phyloP scores from a whole-genome alignment of 2,329 filamentous ascomycete species.

The Trichophyton verrucosum region DNA sequence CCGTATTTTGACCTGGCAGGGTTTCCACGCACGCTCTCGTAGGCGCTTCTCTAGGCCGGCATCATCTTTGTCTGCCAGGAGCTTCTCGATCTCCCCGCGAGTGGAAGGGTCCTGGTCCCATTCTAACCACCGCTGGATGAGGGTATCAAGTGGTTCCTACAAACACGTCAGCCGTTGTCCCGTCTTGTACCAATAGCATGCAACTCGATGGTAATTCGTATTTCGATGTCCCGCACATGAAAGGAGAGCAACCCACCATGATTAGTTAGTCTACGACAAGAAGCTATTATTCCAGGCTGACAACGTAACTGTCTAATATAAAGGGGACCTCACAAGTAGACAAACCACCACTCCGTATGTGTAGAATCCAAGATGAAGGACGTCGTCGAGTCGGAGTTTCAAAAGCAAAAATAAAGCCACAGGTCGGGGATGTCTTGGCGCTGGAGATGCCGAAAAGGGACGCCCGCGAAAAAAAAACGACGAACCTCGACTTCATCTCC shows the following conservation, averaged over 20 bases:
- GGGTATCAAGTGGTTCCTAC: constrained; percentile 25
- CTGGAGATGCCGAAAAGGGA: background rate
- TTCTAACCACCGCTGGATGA: constrained; percentile 46
- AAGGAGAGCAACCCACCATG: background rate
- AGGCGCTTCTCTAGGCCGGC: constrained; percentile 43
- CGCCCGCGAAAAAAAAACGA: background rate
- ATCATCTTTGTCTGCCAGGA: constrained; percentile 36
- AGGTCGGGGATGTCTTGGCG: background rate
- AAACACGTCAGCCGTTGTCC: background rate
- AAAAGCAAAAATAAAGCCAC: background rate
- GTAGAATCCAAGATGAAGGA: background rate
- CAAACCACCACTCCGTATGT: background rate
- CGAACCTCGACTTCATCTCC: background rate
- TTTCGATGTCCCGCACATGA: background rate
- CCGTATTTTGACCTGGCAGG: background rate
- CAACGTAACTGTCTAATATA: background rate
- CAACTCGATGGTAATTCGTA: too few species aligned
- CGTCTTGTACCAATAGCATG: background rate
- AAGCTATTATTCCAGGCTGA: background rate
- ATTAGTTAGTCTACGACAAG: background rate
- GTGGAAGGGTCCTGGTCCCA: constrained; percentile 45
- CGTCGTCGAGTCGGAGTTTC: background rate
- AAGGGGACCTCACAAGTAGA: background rate
- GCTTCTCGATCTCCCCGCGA: constrained; percentile 41
- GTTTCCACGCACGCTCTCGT: constrained; percentile 30